phyloP scores from a whole-genome alignment of 371 early-diverging fungal species.

The Lichtheimia ornata region DNA sequence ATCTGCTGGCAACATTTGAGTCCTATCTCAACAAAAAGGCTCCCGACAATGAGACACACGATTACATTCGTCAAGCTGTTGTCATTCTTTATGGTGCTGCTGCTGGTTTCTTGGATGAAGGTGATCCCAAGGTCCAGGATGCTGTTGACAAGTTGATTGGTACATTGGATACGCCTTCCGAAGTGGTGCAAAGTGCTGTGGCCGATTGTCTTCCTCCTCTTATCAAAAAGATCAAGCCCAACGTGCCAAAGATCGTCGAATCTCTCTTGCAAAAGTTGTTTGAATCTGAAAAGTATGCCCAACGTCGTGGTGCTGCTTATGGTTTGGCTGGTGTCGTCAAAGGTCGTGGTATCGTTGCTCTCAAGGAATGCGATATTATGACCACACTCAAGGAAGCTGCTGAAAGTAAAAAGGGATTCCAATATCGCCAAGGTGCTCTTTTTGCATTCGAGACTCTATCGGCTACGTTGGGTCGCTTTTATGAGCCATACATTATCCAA shows the following conservation, averaged over 20 bases:
- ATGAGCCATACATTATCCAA: conserved; percentile 97
- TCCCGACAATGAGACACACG: conserved; percentile 66
- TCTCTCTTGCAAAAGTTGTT: conserved; percentile 71
- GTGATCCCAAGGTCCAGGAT: conserved; percentile 73
- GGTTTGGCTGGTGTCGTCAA: conserved; percentile 96
- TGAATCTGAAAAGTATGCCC: conserved; percentile 80
- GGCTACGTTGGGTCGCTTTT: conserved; percentile 83
- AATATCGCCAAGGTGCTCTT: conserved; percentile 90
- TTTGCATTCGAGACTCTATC: conserved; percentile 93
- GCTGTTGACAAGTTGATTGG: conserved; percentile 87
- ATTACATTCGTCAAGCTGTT: conserved; percentile 85
- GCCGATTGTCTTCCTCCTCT: conserved; percentile 94
- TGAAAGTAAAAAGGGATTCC: conserved; percentile 74
- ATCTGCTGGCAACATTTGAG: conserved; percentile 78
- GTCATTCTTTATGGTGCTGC: conserved; percentile 92
- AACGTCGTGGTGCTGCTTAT: conserved; percentile 94
- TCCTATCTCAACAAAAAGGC: conserved; percentile 68
- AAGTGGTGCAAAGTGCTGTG: conserved; percentile 93
- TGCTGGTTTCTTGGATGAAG: conserved; percentile 81
- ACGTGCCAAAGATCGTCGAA: conserved; percentile 65
- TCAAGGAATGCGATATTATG: conserved; percentile 88
- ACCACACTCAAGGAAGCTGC: conserved; percentile 78
- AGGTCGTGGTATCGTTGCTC: conserved; percentile 85
- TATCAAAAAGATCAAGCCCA: conserved; percentile 69
- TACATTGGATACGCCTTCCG: conserved; percentile 92